Conservation (phyloP, 2,329 filamentous ascomycete species). For the Sclerotinia borealis region DNA sequence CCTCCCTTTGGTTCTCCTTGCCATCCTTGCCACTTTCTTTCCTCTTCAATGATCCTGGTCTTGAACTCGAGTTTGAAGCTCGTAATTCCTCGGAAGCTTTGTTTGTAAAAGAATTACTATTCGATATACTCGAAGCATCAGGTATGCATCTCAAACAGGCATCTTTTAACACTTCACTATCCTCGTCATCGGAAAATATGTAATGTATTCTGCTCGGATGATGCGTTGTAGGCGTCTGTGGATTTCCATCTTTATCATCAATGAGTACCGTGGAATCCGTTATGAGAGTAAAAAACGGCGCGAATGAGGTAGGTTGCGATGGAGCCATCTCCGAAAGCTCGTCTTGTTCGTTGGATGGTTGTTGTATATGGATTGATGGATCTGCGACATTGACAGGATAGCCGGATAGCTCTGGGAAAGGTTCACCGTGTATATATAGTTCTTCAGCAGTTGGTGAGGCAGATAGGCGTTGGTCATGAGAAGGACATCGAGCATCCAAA, state of each 20-base stretch:
- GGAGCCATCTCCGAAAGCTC: neutral
- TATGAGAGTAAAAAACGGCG: slow-evolving; percentile 80
- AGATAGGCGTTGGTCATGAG: neutral
- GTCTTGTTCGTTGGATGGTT: slow-evolving; percentile 1
- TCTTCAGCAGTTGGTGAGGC: neutral
- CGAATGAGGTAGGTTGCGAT: slow-evolving; percentile 41
- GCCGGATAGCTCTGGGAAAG: neutral
- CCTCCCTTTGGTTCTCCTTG: slow-evolving; percentile 18
- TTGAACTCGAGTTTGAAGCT: neutral
- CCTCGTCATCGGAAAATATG: slow-evolving; percentile 86
- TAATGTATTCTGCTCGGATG: slow-evolving; percentile 80
- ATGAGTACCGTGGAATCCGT: slow-evolving; percentile 53
- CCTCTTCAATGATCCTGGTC: neutral
- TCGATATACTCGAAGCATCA: neutral
- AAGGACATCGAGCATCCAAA: neutral
- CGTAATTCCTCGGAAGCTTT: neutral
- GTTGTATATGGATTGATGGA: slow-evolving; percentile 1
- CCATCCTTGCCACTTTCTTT: neutral
- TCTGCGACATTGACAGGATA: neutral
- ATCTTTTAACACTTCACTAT: slow-evolving; percentile 63
- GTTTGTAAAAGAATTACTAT: neutral
- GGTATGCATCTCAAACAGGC: slow-evolving; percentile 42
- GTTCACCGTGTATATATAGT: slow-evolving; percentile 1
- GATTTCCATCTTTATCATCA: neutral
- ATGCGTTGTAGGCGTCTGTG: slow-evolving; percentile 60